These are phyloP conservation scores for Dimocarpus longan DNA, from an alignment of 345 rosid species.

Conservation along the genomic window DNA sequence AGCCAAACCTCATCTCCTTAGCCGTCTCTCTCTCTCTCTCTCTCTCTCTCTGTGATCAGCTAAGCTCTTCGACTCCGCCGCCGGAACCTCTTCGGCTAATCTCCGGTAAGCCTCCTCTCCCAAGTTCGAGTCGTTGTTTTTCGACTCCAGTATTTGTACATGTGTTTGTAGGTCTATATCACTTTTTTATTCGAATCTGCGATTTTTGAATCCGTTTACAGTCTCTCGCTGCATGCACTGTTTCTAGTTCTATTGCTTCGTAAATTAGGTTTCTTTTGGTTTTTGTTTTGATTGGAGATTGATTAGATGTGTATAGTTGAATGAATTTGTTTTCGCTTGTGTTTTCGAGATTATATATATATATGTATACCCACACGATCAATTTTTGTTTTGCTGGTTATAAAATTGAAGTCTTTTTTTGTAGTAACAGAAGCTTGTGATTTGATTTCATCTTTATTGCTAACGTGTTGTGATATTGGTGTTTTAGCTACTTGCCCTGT, in stretches of 20 bases:
- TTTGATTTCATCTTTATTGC: not conserved
- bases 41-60: not conserved
- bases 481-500: not conserved
- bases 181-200: not conserved
- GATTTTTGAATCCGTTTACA: not conserved
- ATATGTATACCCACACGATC: not conserved
- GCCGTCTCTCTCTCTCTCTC: not conserved
- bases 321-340: not conserved
- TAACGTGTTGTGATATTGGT: not conserved
- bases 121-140: not conserved
- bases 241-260: not conserved
- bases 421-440: not conserved
- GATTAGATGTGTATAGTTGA: not conserved
- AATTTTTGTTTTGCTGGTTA: not conserved
- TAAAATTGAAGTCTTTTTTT: not conserved
- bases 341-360: not conserved
- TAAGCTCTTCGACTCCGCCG: constrained; percentile 4
- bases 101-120: constrained; percentile 1
- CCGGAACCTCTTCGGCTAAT: constrained; percentile 3
- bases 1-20: not conserved
- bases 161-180: not conserved
- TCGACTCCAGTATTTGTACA: not conserved
- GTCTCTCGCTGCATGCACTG: not conserved
- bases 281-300: not conserved
- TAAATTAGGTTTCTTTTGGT: not conserved